Evolutionary conservation across 78 protist species (phyloP).

Genomic region (Cavenderia fasciculata): DNA sequence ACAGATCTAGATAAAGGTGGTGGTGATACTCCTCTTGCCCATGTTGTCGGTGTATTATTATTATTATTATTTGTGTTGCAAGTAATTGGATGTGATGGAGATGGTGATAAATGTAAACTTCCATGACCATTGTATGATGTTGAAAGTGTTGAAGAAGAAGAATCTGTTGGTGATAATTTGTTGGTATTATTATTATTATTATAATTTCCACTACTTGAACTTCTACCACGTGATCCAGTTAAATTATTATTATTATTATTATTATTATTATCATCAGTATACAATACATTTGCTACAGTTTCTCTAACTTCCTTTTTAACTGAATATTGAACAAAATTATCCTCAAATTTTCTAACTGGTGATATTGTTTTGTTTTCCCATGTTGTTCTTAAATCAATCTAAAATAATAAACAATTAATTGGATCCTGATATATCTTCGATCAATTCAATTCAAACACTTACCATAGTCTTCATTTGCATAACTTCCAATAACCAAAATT

Average conservation of each 20-base stretch:
- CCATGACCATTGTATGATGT: not conserved
- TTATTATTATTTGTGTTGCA: not conserved
- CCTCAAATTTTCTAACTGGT: constrained; percentile 76
- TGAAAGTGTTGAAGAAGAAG: not conserved
- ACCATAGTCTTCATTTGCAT: constrained; percentile 39
- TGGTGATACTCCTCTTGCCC: not conserved
- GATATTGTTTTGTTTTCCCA: constrained; percentile 75
- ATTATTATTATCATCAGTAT: too few relatives aligned
- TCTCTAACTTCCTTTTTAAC: constrained; percentile 15
- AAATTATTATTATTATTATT: too few relatives aligned
- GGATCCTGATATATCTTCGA: not conserved
- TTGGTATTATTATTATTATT: not conserved
- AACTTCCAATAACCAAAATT: constrained; percentile 64
- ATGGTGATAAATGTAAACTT: too few relatives aligned
- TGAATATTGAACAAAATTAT: constrained; percentile 64
- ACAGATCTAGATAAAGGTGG: too few relatives aligned
- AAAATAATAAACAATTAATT: not conserved
- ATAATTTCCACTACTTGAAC: not conserved
- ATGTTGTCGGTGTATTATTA: not conserved
- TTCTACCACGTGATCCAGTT: not conserved
- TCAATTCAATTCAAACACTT: not conserved
- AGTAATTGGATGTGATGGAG: too few relatives aligned
- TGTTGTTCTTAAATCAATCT: constrained; percentile 67
- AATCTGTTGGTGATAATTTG: not conserved
- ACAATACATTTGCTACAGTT: too few relatives aligned